These are phyloP conservation scores for Candida mesenterica DNA, from an alignment of 1,139 yeast species.

Conservation along the genomic window DNA sequence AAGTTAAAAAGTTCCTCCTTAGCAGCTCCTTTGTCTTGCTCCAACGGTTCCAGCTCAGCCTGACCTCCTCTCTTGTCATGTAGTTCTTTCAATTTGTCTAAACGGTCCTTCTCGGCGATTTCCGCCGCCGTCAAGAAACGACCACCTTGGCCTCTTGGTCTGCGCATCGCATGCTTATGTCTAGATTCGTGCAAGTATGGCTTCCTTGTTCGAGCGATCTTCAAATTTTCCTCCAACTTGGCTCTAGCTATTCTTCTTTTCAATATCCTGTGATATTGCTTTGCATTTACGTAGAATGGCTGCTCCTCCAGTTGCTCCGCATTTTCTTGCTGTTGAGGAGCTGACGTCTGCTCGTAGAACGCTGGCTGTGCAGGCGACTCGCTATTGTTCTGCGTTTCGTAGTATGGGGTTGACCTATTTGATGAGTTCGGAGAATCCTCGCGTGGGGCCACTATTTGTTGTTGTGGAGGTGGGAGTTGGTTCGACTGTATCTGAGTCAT, in stretches of 20 bases:
- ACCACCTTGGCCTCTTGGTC: slow-evolving; percentile 99
- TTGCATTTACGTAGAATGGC: slow-evolving; percentile 96
- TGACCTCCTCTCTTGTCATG: slow-evolving; percentile 24
- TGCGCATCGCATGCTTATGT: slow-evolving; percentile 98
- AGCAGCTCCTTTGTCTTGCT: neutral
- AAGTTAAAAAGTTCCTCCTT: slow-evolving; percentile 8
- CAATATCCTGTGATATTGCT: slow-evolving; percentile 91
- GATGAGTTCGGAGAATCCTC: slow-evolving; percentile 15
- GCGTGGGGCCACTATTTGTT: slow-evolving; percentile 5
- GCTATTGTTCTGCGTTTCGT: slow-evolving; percentile 10
- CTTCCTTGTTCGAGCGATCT: slow-evolving; percentile 85
- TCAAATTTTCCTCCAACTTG: slow-evolving; percentile 81
- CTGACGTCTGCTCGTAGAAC: neutral
- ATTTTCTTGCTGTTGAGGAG: neutral
- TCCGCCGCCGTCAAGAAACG: slow-evolving; percentile 95
- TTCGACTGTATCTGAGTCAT: slow-evolving; percentile 3
- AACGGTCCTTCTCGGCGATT: slow-evolving; percentile 77
- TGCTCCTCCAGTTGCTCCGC: slow-evolving; percentile 50
- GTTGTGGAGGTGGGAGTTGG: slow-evolving; percentile 1
- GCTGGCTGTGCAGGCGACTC: slow-evolving; percentile 5
- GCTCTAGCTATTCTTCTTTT: slow-evolving; percentile 94
- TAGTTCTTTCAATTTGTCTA: slow-evolving; percentile 47
- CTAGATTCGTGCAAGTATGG: slow-evolving; percentile 97
- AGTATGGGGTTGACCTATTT: slow-evolving; percentile 15
- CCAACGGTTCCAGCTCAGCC: neutral